Percentiles rank a stretch among this genome's conserved stretches.
phyloP scores from a whole-genome alignment of 2,329 filamentous ascomycete species.

The Phyllosticta paracitricarpa region DNA sequence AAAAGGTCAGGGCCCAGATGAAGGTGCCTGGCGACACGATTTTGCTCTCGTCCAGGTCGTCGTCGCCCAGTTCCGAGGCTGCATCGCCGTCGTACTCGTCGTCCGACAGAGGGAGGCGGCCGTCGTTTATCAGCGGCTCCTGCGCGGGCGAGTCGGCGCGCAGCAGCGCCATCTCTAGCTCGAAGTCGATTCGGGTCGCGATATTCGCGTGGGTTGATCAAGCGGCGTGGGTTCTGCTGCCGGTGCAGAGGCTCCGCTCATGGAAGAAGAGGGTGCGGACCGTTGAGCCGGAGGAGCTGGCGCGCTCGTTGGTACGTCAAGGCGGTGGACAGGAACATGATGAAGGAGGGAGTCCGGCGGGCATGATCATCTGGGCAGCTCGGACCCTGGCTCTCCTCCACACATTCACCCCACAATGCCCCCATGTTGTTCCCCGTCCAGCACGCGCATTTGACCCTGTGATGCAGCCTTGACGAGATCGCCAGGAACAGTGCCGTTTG shows the following conservation, averaged over 20 bases:
- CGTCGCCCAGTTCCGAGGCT: constrained; percentile 12
- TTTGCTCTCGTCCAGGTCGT: constrained; percentile 21
- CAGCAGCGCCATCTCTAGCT: constrained; percentile 6
- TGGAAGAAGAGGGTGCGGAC: neutral
- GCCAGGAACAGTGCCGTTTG: neutral
- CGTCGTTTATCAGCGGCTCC: constrained; percentile 7
- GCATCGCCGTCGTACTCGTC: neutral
- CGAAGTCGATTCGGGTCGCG: neutral
- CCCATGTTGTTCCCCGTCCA: neutral
- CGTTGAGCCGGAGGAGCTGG: neutral
- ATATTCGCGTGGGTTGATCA: neutral
- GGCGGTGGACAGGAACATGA: neutral
- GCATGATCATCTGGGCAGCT: neutral
- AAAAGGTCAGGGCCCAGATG: constrained; percentile 47
- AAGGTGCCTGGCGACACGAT: constrained; percentile 30
- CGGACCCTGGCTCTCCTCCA: neutral
- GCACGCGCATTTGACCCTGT: neutral
- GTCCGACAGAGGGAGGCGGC: neutral
- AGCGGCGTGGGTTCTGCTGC: neutral
- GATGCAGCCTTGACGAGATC: constrained; percentile 4
- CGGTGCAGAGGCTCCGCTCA: neutral
- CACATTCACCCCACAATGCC: neutral
- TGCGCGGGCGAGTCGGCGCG: constrained; percentile 1
- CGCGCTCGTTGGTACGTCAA: neutral
- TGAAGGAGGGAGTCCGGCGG: neutral